Conservation (phyloP, 768 basidiomycete genomes). For the Coprinopsis sp. region DNA sequence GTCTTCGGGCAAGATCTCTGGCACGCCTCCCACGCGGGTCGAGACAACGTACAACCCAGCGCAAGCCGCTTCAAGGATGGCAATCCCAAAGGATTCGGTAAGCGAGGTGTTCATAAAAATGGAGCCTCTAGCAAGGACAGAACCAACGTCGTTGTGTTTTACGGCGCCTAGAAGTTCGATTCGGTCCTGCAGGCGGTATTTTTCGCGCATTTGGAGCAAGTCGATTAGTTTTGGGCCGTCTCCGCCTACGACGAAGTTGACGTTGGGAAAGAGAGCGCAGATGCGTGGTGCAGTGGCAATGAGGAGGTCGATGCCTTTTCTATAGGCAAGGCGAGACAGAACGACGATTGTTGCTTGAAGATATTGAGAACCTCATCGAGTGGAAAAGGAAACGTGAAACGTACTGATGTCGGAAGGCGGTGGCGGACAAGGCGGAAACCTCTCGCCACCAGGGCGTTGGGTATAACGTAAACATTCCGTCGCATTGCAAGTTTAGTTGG, state of each 20-base stretch:
- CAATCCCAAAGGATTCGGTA: conserved; percentile 95
- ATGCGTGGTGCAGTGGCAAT: conserved; percentile 90
- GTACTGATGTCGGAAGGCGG: conserved; percentile 53
- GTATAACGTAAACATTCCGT: conserved; percentile 82
- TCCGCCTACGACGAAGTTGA: conserved; percentile 87
- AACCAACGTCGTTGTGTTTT: conserved; percentile 74
- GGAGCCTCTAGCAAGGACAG: conserved; percentile 78
- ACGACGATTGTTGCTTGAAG: conserved; percentile 83
- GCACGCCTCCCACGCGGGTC: conserved; percentile 92
- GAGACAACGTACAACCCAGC: conserved; percentile 92
- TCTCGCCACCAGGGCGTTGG: conserved; percentile 87
- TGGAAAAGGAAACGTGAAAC: conserved; percentile 16
- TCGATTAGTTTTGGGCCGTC: conserved; percentile 95
- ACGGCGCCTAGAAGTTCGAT: conserved; percentile 87
- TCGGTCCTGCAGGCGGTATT: conserved; percentile 81
- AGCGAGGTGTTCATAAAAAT: conserved; percentile 95
- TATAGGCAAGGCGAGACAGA: conserved; percentile 84
- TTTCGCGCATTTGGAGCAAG: conserved; percentile 93
- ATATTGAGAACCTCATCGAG: not conserved
- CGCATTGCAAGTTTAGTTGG: conserved; percentile 43
- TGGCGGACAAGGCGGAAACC: conserved; percentile 66
- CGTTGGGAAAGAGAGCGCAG: conserved; percentile 78
- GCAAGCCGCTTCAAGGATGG: conserved; percentile 95
- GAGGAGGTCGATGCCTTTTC: conserved; percentile 94
- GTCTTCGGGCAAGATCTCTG: conserved; percentile 88